phyloP scores from a whole-genome alignment of 495 filamentous ascomycete genomes.

The Ascodesmis nigricans region DNA sequence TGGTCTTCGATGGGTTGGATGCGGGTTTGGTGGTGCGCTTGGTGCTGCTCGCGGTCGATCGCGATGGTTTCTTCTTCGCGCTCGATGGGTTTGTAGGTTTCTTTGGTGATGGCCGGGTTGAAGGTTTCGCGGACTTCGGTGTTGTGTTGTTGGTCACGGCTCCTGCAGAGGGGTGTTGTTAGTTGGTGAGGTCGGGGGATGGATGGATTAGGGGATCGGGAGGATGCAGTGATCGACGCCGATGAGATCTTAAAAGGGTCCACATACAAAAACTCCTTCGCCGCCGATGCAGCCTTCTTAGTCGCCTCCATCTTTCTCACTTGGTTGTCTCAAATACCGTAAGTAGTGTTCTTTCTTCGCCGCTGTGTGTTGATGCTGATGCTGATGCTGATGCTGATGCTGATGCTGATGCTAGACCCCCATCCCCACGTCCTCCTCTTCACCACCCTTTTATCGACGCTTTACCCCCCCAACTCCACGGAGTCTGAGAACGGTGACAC shows the following conservation, averaged over 20 bases:
- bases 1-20: slow-evolving; percentile 31
- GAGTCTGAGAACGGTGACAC: too few relatives aligned
- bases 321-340: too few relatives aligned
- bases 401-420: too few relatives aligned
- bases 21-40: slow-evolving; percentile 35
- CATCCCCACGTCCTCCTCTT: too few relatives aligned
- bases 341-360: too few relatives aligned
- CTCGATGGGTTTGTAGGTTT: slow-evolving; percentile 28
- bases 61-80: slow-evolving; percentile 35
- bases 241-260: slow-evolving; percentile 2
- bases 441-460: too few relatives aligned
- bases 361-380: too few relatives aligned
- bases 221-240: not conserved
- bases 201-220: not conserved
- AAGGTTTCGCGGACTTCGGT: slow-evolving; percentile 26
- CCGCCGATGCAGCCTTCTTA: too few relatives aligned
- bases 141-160: slow-evolving; percentile 14
- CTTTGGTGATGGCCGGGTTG: slow-evolving; percentile 35
- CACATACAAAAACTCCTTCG: too few relatives aligned
- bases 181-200: not conserved
- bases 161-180: slow-evolving; percentile 4
- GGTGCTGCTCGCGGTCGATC: slow-evolving; percentile 39
- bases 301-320: too few relatives aligned
- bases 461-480: too few relatives aligned
- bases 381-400: too few relatives aligned